Conservation (phyloP, 2,329 filamentous ascomycete species). For the Trichoderma sp. region DNA sequence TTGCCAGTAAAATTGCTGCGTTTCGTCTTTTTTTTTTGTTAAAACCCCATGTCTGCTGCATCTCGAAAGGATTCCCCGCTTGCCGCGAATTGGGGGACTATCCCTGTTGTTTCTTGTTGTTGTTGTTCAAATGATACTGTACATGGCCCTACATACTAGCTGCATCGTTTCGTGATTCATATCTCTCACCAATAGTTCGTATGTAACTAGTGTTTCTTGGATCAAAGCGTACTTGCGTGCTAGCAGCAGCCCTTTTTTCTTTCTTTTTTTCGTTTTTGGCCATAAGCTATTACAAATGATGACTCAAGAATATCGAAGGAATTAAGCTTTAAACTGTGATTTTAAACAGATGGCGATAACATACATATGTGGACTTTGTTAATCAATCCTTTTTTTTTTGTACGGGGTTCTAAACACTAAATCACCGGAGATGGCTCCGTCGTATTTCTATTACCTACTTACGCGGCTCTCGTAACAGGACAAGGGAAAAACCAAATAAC, state of each 20-base stretch:
- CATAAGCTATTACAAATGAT: constrained; percentile 8
- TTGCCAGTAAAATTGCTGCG: constrained; percentile 1
- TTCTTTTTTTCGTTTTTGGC: too few relatives aligned
- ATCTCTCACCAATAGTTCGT: background rate
- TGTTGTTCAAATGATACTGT: background rate
- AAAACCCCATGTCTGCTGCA: background rate
- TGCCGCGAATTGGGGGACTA: too few relatives aligned
- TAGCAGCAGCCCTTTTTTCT: background rate
- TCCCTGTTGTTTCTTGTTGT: background rate
- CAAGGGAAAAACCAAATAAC: background rate
- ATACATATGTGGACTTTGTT: background rate
- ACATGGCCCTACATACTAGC: background rate
- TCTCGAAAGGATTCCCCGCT: background rate
- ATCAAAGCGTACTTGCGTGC: background rate
- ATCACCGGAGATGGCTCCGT: background rate
- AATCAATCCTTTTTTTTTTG: background rate
- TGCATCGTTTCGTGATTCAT: background rate
- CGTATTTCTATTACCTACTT: background rate
- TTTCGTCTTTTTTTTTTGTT: background rate
- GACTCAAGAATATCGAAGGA: background rate
- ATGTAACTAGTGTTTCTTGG: background rate
- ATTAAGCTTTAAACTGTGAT: constrained; percentile 8
- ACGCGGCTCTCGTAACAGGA: background rate
- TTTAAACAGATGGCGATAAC: background rate
- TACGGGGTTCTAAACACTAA: background rate